These are phyloP conservation scores for Geranium rotundifolium DNA, from an alignment of 345 rosid genomes.

Conservation along the genomic window DNA sequence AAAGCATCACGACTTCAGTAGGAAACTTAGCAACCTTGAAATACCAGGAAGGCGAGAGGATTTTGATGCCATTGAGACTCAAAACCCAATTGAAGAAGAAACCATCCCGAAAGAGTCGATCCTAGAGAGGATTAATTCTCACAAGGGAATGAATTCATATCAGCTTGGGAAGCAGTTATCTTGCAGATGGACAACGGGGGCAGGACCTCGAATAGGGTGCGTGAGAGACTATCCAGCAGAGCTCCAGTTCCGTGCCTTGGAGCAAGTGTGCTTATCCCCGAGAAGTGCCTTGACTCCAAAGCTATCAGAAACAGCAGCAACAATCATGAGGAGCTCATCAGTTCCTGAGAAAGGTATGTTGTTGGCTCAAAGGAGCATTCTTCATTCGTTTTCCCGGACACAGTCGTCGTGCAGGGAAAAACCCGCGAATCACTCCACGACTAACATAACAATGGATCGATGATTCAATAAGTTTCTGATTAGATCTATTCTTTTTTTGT, in stretches of 20 bases:
- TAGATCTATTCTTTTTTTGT: too few species aligned
- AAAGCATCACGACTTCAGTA: constrained; percentile 3
- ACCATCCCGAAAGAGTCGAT: constrained; percentile 34
- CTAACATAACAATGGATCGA: too few species aligned
- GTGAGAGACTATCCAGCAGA: constrained; percentile 36
- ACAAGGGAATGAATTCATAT: constrained; percentile 21
- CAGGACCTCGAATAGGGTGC: constrained; percentile 37
- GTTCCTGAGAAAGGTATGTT: too few species aligned
- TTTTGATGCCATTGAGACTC: constrained; percentile 3
- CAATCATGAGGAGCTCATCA: too few species aligned
- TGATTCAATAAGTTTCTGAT: too few species aligned
- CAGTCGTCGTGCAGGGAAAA: too few species aligned
- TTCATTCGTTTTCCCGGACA: too few species aligned
- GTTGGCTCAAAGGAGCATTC: too few species aligned
- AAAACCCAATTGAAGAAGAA: constrained; percentile 9
- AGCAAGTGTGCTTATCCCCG: constrained; percentile 38
- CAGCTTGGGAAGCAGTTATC: constrained; percentile 38
- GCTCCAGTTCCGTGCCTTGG: constrained; percentile 35
- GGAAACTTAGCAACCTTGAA: constrained; percentile 28
- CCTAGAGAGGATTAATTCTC: constrained; percentile 24
- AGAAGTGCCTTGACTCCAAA: constrained; percentile 1
- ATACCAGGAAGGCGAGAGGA: constrained; percentile 26
- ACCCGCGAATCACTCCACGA: too few species aligned
- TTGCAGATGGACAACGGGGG: constrained; percentile 41
- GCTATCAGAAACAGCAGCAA: too few species aligned